phyloP scores from a whole-genome alignment of 768 basidiomycete genomes.

The Pisolithus albus region DNA sequence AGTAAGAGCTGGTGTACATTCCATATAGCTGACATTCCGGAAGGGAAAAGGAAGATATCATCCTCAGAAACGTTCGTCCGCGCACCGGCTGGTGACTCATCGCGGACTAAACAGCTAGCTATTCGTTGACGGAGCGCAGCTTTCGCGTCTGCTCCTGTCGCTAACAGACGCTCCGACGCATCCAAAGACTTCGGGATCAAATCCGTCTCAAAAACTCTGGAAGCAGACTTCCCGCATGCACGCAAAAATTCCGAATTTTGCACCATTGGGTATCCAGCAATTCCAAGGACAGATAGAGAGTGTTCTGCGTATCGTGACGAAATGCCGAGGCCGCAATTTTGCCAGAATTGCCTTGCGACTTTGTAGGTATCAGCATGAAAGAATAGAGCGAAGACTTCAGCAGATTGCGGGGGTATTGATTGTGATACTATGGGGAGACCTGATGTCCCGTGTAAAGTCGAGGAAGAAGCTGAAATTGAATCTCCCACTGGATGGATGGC shows the following conservation, averaged over 20 bases:
- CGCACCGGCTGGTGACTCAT: constrained; percentile 66
- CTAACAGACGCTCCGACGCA: constrained; percentile 57
- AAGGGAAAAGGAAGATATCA: constrained; percentile 83
- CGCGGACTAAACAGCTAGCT: constrained; percentile 73
- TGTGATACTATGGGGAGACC: constrained; percentile 14
- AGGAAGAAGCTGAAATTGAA: not conserved
- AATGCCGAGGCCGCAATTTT: constrained; percentile 86
- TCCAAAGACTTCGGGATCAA: constrained; percentile 35
- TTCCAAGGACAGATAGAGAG: constrained; percentile 61
- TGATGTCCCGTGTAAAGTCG: constrained; percentile 2
- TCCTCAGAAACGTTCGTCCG: constrained; percentile 66
- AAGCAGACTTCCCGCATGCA: constrained; percentile 24
- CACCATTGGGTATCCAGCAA: constrained; percentile 15
- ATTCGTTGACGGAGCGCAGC: constrained; percentile 78
- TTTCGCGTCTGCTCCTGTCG: constrained; percentile 74
- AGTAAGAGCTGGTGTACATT: constrained; percentile 71
- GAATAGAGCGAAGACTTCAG: constrained; percentile 78
- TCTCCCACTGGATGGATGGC: constrained; percentile 58
- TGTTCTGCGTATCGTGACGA: constrained; percentile 85
- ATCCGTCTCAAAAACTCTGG: constrained; percentile 47
- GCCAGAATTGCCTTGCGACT: constrained; percentile 90
- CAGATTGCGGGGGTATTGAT: constrained; percentile 26
- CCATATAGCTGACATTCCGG: constrained; percentile 95
- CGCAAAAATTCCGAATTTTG: constrained; percentile 21
- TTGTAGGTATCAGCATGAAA: constrained; percentile 56